These are phyloP conservation scores for Hypoxylon intermedium DNA, from an alignment of 495 filamentous ascomycete genomes.

Conservation along the genomic window DNA sequence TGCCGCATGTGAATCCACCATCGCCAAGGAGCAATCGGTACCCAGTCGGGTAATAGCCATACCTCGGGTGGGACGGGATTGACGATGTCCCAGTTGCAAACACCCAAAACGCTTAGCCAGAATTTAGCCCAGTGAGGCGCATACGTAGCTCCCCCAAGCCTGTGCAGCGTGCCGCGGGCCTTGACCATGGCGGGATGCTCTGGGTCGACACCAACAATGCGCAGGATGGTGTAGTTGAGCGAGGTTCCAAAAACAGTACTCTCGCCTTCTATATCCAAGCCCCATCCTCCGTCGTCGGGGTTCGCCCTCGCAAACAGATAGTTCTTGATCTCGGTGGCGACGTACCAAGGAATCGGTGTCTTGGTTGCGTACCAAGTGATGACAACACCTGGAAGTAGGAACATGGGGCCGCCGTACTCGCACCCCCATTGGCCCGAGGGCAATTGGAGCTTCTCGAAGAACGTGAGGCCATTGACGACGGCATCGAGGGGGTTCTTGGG, in stretches of 20 bases:
- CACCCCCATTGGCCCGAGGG: conserved; percentile 93
- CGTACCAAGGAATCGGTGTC: conserved; percentile 81
- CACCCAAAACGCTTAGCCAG: conserved; percentile 83
- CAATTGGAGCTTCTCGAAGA: conserved; percentile 89
- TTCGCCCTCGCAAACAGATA: conserved; percentile 91
- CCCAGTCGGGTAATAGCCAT: conserved; percentile 96
- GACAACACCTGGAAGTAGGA: conserved; percentile 84
- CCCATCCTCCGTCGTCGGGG: conserved; percentile 93
- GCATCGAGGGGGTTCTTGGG: conserved; percentile 77
- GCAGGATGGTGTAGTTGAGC: conserved; percentile 86
- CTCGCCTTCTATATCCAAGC: conserved; percentile 94
- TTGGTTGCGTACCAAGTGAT: conserved; percentile 91
- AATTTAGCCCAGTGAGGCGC: conserved; percentile 96
- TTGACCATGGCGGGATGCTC: conserved; percentile 88
- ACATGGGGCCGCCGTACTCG: conserved; percentile 91
- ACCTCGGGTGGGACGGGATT: conserved; percentile 93
- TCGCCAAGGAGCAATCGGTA: conserved; percentile 91
- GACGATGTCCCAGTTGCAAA: conserved; percentile 88
- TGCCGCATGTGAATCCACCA: conserved; percentile 99
- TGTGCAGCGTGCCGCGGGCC: conserved; percentile 81
- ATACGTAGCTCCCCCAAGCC: conserved; percentile 83
- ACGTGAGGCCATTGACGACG: conserved; percentile 82
- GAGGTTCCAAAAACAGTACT: conserved; percentile 88
- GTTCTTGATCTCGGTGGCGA: conserved; percentile 87
- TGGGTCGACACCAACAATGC: conserved; percentile 85